Evolutionary conservation across 2,329 filamentous ascomycete genomes (phyloP).

Genomic region (Talaromyces sp.): DNA sequence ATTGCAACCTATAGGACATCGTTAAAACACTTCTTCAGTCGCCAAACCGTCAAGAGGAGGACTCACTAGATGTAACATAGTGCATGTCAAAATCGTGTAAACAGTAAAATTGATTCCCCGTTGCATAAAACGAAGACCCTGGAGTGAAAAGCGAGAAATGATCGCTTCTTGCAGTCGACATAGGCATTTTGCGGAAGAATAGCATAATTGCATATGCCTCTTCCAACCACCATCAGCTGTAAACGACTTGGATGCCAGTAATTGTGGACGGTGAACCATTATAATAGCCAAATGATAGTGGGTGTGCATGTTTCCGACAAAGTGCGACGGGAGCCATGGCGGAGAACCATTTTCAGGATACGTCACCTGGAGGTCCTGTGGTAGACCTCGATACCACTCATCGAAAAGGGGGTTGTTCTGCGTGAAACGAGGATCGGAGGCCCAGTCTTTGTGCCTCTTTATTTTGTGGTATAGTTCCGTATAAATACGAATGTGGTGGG

Average conservation of each 20-base stretch:
- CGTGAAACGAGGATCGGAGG: slow-evolving; percentile 74
- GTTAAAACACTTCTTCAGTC: background rate
- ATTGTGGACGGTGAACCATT: slow-evolving; percentile 79
- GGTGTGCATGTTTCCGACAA: slow-evolving; percentile 80
- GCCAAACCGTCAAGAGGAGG: background rate
- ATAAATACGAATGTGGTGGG: slow-evolving; percentile 72
- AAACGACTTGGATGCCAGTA: slow-evolving; percentile 71
- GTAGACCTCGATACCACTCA: slow-evolving; percentile 70
- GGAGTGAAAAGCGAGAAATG: slow-evolving; percentile 67
- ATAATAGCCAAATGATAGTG: slow-evolving; percentile 85
- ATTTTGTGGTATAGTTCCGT: slow-evolving; percentile 68
- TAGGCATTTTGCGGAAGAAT: slow-evolving; percentile 74
- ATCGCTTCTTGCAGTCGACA: slow-evolving; percentile 84
- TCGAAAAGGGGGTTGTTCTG: slow-evolving; percentile 72
- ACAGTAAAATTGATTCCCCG: slow-evolving; percentile 92
- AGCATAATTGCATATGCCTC: slow-evolving; percentile 79
- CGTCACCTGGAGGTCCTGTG: slow-evolving; percentile 68
- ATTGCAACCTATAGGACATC: slow-evolving; percentile 68
- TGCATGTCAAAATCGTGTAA: slow-evolving; percentile 86
- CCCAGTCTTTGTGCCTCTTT: slow-evolving; percentile 78
- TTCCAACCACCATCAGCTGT: slow-evolving; percentile 72
- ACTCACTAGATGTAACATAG: slow-evolving; percentile 86
- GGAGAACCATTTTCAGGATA: slow-evolving; percentile 74
- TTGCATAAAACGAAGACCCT: slow-evolving; percentile 84
- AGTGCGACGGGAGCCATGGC: slow-evolving; percentile 81